Evolutionary conservation across 2,329 filamentous ascomycete genomes (phyloP).

Genomic region (Fusarium pseudonygamai): DNA sequence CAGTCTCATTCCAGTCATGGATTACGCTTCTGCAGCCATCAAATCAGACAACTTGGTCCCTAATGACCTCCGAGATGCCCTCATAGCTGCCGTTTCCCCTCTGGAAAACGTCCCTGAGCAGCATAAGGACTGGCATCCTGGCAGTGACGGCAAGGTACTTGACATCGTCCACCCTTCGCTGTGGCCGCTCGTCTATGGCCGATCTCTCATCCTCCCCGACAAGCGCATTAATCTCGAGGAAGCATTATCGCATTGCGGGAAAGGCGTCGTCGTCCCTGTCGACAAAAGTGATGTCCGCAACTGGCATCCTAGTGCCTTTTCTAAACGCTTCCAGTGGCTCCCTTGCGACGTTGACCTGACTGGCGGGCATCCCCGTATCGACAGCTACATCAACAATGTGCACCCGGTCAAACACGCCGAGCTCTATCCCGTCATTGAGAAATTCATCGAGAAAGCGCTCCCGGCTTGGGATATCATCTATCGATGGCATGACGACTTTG

Average conservation of each 20-base stretch:
- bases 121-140: constrained; percentile 47
- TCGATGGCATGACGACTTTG: constrained; percentile 45
- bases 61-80: constrained; percentile 42
- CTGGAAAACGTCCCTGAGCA: constrained; percentile 62
- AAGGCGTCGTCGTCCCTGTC: constrained; percentile 44
- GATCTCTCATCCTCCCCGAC: constrained; percentile 48
- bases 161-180: constrained; percentile 38
- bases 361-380: constrained; percentile 50
- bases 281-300: neutral
- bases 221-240: constrained; percentile 49
- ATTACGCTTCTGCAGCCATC: constrained; percentile 46
- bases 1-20: constrained; percentile 47
- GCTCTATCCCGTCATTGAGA: constrained; percentile 54
- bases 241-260: constrained; percentile 48
- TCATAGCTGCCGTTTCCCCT: constrained; percentile 54
- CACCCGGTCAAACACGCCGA: constrained; percentile 53
- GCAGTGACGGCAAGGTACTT: constrained; percentile 29
- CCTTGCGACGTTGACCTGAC: constrained; percentile 59
- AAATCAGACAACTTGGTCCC: constrained; percentile 49
- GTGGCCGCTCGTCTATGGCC: constrained; percentile 39
- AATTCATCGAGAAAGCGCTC: constrained; percentile 53
- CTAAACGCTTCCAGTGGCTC: constrained; percentile 55
- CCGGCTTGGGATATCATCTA: constrained; percentile 57
- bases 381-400: constrained; percentile 64
- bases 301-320: neutral